Evolutionary conservation across 78 protist species (phyloP), one percentile per base, ranked within the genome.

Genomic region (Carpediemonas membranifera): DNA sequence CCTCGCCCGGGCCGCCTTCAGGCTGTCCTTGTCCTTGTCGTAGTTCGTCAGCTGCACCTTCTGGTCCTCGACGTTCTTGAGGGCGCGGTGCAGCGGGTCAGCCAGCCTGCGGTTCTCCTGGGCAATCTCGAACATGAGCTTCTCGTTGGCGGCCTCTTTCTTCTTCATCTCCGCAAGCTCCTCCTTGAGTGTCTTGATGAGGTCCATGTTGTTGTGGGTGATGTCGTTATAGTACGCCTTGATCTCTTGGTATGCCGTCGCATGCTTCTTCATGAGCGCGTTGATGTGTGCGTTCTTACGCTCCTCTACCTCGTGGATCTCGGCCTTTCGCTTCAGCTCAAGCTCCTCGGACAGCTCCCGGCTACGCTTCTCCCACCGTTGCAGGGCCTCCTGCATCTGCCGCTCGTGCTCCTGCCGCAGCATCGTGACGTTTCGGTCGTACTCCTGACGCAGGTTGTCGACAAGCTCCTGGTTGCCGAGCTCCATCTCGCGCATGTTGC

Each of bases 151-250:
- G n/a, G 78, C 76, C 63, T 79, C 81, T 55, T 60, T 54, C 64
- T 68, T 65, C 73, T 68, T 71, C 79, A 75, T 65, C 35, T 64
- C 77, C 41, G 62, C 62, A 34, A 57, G 39, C 33, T 15, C 47
- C 47, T 41, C 47, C 82, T 82, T 82, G 55, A 86, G 83, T 24
- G 87, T 60, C 36, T 68, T 51, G 79, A 86, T 86, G 41, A 78
- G 54, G 44, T 78, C 85, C n/a, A 86, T 59, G 67, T 82, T 82
- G 80, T 71, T 79, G 65, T 68, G 76, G 25, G 91, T 86, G 63
- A 86, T 80, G 68, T 83, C 86, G 63, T 76, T 79, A 76, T 81
- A 86, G 82, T 82, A 86, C 33, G 54, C 53, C 63, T 78, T 79
- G 65, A 83, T 82, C 58, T 86, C 85, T 3, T 35, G 66, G 50